phyloP scores from a whole-genome alignment of 164 flowering plant genomes.

The Vitis amurensis region DNA sequence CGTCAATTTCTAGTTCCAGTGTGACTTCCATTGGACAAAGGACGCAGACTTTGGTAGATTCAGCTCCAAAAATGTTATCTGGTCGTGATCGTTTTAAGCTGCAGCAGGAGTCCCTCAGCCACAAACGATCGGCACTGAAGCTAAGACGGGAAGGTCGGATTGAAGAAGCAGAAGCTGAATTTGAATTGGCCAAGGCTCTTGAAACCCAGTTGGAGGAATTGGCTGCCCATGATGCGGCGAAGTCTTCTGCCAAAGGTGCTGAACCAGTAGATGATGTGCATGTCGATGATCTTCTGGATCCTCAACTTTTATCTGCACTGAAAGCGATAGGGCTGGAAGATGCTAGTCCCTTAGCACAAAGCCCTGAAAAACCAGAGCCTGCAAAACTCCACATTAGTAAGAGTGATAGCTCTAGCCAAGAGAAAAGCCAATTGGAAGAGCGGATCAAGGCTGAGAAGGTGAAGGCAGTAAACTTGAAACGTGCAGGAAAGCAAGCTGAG shows the following conservation, averaged over 20 bases:
- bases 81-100: constrained; percentile 83
- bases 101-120: constrained; percentile 85
- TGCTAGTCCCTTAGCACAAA: constrained; percentile 20
- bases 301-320: constrained; percentile 84
- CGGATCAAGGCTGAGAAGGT: constrained; percentile 81
- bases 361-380: constrained; percentile 31
- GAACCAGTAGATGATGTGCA: constrained; percentile 43
- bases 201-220: constrained; percentile 73
- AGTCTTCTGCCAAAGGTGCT: constrained; percentile 16
- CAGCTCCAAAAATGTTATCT: constrained; percentile 53
- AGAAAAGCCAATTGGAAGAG: constrained; percentile 61
- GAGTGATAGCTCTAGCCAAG: constrained; percentile 31
- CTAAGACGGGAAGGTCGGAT: constrained; percentile 80
- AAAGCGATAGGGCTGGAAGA: constrained; percentile 69
- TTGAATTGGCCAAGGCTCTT: constrained; percentile 77
- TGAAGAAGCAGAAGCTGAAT: constrained; percentile 85
- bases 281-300: constrained; percentile 88
- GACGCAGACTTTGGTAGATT: constrained; percentile 25
- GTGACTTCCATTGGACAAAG: constrained; percentile 27
- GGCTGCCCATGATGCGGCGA: constrained; percentile 24
- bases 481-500: constrained; percentile 82
- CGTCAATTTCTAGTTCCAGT: constrained; percentile 21
- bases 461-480: constrained; percentile 76
- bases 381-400: constrained; percentile 16
- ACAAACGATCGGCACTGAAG: constrained; percentile 84